Percentiles rank a stretch among this genome's conserved stretches.
phyloP scores from a whole-genome alignment of 176 grass and related monocot genomes.

The Phyllostachys edulis region DNA sequence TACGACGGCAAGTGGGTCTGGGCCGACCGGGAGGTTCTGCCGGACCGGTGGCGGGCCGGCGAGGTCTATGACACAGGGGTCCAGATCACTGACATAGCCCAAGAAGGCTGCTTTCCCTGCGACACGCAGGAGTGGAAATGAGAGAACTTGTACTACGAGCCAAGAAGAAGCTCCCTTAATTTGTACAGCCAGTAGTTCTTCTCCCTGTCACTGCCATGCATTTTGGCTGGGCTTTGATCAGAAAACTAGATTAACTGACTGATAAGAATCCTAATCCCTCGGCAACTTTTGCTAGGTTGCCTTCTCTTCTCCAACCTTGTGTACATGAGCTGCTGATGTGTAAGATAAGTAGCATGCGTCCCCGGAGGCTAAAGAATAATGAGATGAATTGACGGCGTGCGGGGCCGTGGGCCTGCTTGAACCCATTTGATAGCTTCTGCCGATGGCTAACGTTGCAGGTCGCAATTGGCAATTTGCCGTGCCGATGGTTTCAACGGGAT shows the following conservation, averaged over 20 bases:
- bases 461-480: neutral
- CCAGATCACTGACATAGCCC: constrained; percentile 64
- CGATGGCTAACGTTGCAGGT: neutral
- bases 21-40: constrained; percentile 61
- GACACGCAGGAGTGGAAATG: constrained; percentile 60
- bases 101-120: constrained; percentile 74
- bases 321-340: constrained; percentile 46
- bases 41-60: constrained; percentile 52
- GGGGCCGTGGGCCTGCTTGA: neutral
- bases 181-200: neutral
- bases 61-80: constrained; percentile 68
- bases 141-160: neutral
- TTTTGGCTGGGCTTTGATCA: constrained; percentile 32
- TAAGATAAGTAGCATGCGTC: constrained; percentile 21
- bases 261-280: neutral
- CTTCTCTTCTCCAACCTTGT: neutral
- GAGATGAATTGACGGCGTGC: neutral
- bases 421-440: neutral
- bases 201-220: neutral
- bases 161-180: neutral
- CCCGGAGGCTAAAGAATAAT: constrained; percentile 2
- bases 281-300: neutral
- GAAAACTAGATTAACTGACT: constrained; percentile 10
- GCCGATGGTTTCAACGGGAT: constrained; percentile 6
- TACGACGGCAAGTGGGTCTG: constrained; percentile 94